These are phyloP conservation scores for Coccomyxa sp. DNA, from an alignment of 139 green algal genomes.

Conservation along the genomic window DNA sequence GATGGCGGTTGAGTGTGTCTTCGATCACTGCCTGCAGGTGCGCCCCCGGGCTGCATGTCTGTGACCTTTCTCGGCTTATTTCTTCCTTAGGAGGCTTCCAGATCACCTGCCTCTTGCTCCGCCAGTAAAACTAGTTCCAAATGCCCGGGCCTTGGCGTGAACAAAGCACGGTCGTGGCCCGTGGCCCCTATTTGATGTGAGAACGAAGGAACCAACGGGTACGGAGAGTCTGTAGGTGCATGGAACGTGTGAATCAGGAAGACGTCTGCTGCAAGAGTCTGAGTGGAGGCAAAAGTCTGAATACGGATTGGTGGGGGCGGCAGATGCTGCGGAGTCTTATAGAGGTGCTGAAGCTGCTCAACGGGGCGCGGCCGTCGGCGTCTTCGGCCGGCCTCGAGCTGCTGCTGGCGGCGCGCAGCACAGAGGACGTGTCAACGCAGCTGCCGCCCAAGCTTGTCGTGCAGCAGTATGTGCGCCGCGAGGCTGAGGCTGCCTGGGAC, in stretches of 20 bases:
- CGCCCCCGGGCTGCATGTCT: background rate
- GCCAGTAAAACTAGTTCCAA: too few species aligned
- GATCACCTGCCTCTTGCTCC: too few species aligned
- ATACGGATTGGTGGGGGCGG: background rate
- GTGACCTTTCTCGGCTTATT: too few species aligned
- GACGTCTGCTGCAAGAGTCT: too few species aligned
- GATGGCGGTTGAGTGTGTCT: slow-evolving; percentile 24
- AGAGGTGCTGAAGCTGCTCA: slow-evolving; percentile 30
- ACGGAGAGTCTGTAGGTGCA: too few species aligned
- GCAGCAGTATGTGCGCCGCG: slow-evolving; percentile 9
- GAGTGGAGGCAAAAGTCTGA: too few species aligned
- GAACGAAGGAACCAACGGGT: too few species aligned
- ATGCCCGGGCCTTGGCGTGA: too few species aligned
- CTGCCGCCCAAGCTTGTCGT: background rate
- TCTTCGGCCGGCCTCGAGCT: slow-evolving; percentile 39
- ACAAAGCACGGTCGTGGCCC: too few species aligned
- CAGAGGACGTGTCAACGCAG: background rate
- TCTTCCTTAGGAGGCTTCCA: too few species aligned
- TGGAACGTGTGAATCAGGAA: too few species aligned
- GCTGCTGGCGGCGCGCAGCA: slow-evolving; percentile 23
- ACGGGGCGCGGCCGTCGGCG: slow-evolving; percentile 8
- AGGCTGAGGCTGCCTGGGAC: slow-evolving; percentile 41
- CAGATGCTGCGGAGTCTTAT: slow-evolving; percentile 26
- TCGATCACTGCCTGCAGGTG: slow-evolving; percentile 42
- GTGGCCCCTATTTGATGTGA: too few species aligned